Evolutionary conservation across 768 basidiomycete genomes (phyloP).

Genomic region (Pisolithus microcarpus): DNA sequence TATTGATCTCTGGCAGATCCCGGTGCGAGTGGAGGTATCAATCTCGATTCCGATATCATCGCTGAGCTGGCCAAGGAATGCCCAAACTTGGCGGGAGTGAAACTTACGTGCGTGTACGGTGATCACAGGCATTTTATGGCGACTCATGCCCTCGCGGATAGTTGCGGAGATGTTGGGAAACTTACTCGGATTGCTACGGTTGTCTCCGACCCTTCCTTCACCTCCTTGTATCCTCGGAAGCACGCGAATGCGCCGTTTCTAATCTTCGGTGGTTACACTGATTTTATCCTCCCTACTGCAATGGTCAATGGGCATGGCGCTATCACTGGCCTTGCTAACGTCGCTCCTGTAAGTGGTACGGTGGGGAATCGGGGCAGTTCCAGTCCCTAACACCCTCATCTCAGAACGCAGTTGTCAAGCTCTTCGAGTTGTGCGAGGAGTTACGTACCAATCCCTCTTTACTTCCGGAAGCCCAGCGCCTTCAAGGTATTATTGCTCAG

Average conservation of each 20-base stretch:
- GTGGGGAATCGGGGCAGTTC: conserved; percentile 1
- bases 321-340: conserved; percentile 83
- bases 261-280: conserved; percentile 79
- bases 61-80: conserved; percentile 68
- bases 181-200: conserved; percentile 74
- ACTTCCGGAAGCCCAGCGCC: conserved; percentile 58
- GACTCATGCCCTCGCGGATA: conserved; percentile 24
- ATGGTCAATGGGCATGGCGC: conserved; percentile 78
- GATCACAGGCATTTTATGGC: not conserved
- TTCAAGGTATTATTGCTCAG: conserved; percentile 76
- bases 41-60: conserved; percentile 85
- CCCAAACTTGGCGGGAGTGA: conserved; percentile 78
- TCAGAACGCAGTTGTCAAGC: conserved; percentile 51
- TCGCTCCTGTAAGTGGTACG: conserved; percentile 55
- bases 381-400: conserved; percentile 2
- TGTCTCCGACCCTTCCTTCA: conserved; percentile 53
- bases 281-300: conserved; percentile 71
- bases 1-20: conserved; percentile 50
- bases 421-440: conserved; percentile 56
- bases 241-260: conserved; percentile 64
- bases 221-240: conserved; percentile 57
- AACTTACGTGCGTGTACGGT: conserved; percentile 63
- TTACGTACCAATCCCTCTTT: conserved; percentile 48
- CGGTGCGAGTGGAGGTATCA: conserved; percentile 81
- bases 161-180: conserved; percentile 90